Evolutionary conservation across 2,329 filamentous ascomycete genomes (phyloP).

Genomic region (Diaporthe amygdali): DNA sequence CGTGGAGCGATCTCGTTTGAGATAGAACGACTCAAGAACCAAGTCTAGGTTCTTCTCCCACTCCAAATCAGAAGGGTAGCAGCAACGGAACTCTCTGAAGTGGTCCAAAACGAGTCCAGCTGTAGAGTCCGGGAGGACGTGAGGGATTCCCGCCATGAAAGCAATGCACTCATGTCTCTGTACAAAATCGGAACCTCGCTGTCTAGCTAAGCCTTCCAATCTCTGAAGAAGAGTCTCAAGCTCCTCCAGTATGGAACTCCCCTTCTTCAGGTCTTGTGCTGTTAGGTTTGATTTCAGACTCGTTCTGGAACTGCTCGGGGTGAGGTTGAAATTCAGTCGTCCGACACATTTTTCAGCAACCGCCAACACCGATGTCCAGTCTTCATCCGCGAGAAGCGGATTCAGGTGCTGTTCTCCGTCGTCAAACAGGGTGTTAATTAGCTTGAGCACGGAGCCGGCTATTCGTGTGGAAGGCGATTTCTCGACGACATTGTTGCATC

Average conservation of each 20-base stretch:
- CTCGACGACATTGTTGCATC: constrained; percentile 56
- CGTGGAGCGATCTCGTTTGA: constrained; percentile 64
- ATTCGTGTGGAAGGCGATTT: constrained; percentile 47
- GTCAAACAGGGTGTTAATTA: constrained; percentile 62
- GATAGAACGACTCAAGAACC: constrained; percentile 68
- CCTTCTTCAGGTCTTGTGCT: constrained; percentile 37
- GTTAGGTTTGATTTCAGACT: constrained; percentile 26
- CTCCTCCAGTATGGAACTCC: constrained; percentile 47
- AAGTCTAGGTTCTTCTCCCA: constrained; percentile 70
- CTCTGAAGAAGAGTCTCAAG: constrained; percentile 50
- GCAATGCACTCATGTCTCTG: constrained; percentile 70
- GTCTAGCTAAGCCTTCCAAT: constrained; percentile 54
- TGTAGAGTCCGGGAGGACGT: constrained; percentile 67
- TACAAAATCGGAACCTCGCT: constrained; percentile 58
- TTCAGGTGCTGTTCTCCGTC: constrained; percentile 59
- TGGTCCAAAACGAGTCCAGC: constrained; percentile 70
- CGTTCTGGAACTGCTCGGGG: not conserved
- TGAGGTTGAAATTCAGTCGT: constrained; percentile 1
- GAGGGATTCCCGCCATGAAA: constrained; percentile 68
- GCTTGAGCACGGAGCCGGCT: constrained; percentile 52
- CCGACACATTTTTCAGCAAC: constrained; percentile 60
- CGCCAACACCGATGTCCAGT: constrained; percentile 67
- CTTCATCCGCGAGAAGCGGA: constrained; percentile 65
- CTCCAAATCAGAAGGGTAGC: constrained; percentile 71
- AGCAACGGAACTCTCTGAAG: constrained; percentile 71